Evolutionary conservation across 2,329 filamentous ascomycete genomes (phyloP), one percentile per base, ranked within the genome.

Genomic region (Leptoxyphium fumago): DNA sequence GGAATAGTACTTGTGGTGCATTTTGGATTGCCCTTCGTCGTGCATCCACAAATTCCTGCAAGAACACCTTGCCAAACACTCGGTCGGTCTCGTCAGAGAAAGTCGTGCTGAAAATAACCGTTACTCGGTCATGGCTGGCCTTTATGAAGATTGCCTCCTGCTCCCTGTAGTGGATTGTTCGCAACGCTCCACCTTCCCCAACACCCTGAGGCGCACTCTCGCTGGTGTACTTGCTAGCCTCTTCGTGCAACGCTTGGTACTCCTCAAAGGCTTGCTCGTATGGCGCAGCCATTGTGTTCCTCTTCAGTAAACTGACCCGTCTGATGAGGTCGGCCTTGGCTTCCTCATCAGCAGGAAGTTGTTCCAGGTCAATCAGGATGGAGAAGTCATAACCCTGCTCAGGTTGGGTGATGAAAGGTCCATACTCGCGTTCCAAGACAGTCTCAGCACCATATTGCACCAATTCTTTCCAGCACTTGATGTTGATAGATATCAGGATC

Each of bases 141-240:
- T 98, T 96, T 70, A 98, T 82, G 65, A 94, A 98, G 60, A 99
- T 96, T 43, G 91, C 88, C 65, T 99, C 91, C 70, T 96, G 88
- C 59, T 99, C 93, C 45, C 91, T 84, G 69, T 99, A 98, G 65
- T 96, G 89, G 56, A 99, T 94, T 2, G 89, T 80, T 75, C 93
- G 94, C 47, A 96, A 82, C 54, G 91, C 79, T 45, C 89, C 88
- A 42, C 91, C 89, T 66, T 96, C 91, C 52, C 73, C 72, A 28
- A 95, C 73, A 49, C 88, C 89, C 62, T 94, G 86, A 1, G 91
- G 91, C 43, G 93, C 91, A 49, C 89, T 84, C 65, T 98, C 91
- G 2, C 84, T 85, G 32, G 85, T 94, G 62, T 91, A 96, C 60
- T 88, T 86, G 39, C 85, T 84, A 6, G 91, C 88, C 57, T 89